Evolutionary conservation across 2,329 filamentous ascomycete species (phyloP), one percentile per base, ranked within the genome.

Genomic region (Exophiala bonariae): DNA sequence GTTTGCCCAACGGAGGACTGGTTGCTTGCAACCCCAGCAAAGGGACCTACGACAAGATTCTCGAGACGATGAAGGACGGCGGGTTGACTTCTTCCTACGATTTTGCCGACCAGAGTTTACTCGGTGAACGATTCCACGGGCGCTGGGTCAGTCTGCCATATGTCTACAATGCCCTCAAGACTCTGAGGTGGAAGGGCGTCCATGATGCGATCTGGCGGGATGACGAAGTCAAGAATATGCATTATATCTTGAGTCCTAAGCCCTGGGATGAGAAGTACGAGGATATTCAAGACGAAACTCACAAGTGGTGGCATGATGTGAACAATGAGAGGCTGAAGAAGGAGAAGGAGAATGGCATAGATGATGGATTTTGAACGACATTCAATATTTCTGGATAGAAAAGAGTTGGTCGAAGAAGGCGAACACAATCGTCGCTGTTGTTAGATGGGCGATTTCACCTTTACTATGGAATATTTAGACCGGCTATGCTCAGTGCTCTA

Each of bases 171-270:
- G 80, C 79, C 33, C 64, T 83, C 40, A 82, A 81, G 67, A 80
- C 79, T n/a, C 49, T 82, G 61, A 64, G 79, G 44, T 75, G 70
- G 68, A 64, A 76, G 54, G 58, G 58, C 23, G 57, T 60, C 10
- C 58, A 60, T 58, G 69, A 76, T 54, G 66, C 70, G 20, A 82
- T 84, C 46, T 84, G 81, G 81, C 66, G 73, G 49, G 80, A 84
- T 52, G 73, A 77, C 14, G 61, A 74, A 56, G 77, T 83, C 16
- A 83, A 82, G 67, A 83, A 83, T 56, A 68, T 83, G 9, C 81
- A 84, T 61, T 83, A 81, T 57, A 77, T 84, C 32, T 59, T 84
- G 45, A 77, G 71, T 41, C 79, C 80, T 23, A 84, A 84, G 66
- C 81, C 81, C 3, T 84, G 81, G 81, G 78, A 83, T 51, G 79